These are phyloP conservation scores for Viola pubescens DNA, from an alignment of 441 rosid genomes.

Conservation along the genomic window DNA sequence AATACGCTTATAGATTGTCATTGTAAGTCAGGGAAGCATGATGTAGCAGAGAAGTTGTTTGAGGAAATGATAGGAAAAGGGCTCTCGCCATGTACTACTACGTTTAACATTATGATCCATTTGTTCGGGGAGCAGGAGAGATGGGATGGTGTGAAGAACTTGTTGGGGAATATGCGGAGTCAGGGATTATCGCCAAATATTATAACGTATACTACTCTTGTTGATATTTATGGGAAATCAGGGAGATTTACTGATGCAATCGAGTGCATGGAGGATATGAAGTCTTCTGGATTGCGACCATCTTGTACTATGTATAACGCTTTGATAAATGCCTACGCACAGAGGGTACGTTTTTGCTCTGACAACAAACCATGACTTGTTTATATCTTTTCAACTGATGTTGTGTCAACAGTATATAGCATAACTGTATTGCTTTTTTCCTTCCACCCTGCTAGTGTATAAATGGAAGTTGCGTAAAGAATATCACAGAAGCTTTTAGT, in stretches of 20 bases:
- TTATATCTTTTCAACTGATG: too few species aligned
- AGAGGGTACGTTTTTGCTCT: slow-evolving; percentile 45
- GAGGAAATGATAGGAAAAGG: slow-evolving; percentile 72
- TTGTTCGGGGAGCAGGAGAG: slow-evolving; percentile 73
- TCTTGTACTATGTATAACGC: slow-evolving; percentile 93
- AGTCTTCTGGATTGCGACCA: slow-evolving; percentile 67
- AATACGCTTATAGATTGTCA: slow-evolving; percentile 92
- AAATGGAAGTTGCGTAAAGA: too few species aligned
- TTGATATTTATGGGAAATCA: slow-evolving; percentile 80
- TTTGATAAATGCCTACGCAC: slow-evolving; percentile 93
- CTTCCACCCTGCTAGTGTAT: too few species aligned
- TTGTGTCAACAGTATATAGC: too few species aligned
- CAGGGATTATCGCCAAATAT: slow-evolving; percentile 60
- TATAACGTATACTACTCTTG: slow-evolving; percentile 85
- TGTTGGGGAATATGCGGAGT: slow-evolving; percentile 62
- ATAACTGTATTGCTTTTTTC: too few species aligned
- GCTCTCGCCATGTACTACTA: slow-evolving; percentile 66
- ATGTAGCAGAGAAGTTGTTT: slow-evolving; percentile 73
- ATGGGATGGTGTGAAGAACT: slow-evolving; percentile 69
- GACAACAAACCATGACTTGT: not conserved
- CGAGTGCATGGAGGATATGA: slow-evolving; percentile 85
- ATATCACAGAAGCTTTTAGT: not conserved
- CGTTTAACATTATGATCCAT: slow-evolving; percentile 86
- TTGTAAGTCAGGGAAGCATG: slow-evolving; percentile 65
- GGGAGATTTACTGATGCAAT: slow-evolving; percentile 84